Conservation (phyloP, 2,329 filamentous ascomycete genomes). For the Hypoxylon rubiginosum region DNA sequence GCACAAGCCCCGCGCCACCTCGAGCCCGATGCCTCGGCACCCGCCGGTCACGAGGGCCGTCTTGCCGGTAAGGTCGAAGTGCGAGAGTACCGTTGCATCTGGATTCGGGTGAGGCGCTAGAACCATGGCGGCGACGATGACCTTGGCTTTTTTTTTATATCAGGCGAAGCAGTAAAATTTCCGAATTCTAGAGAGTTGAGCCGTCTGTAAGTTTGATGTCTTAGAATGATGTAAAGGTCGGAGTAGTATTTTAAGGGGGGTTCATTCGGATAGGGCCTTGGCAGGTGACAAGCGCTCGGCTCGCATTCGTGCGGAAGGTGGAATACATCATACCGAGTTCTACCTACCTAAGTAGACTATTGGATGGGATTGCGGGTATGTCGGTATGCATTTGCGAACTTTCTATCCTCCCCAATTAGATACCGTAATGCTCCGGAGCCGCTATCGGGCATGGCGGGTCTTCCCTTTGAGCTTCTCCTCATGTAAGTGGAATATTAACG, state of each 20-base stretch:
- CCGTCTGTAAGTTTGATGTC: not conserved
- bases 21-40: conserved; percentile 50
- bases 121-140: conserved; percentile 42
- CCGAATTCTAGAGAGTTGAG: not conserved
- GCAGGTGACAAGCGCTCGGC: conserved; percentile 27
- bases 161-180: not conserved
- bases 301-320: conserved; percentile 36
- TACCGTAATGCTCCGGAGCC: not conserved
- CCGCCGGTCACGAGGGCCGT: conserved; percentile 51
- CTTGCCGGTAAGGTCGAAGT: conserved; percentile 51
- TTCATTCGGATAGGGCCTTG: conserved; percentile 10
- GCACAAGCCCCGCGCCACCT: conserved; percentile 49
- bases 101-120: conserved; percentile 51
- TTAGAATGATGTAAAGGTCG: not conserved
- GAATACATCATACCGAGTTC: conserved; percentile 38
- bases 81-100: conserved; percentile 49
- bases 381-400: conserved; percentile 12
- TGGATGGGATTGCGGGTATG: conserved; percentile 8
- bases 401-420: conserved; percentile 39
- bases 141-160: not conserved
- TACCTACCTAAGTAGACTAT: conserved; percentile 4
- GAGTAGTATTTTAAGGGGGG: conserved; percentile 18
- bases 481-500: conserved; percentile 15
- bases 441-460: conserved; percentile 15
- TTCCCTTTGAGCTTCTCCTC: conserved; percentile 25